Evolutionary conservation across 306 rosid species (phyloP), one percentile per base, ranked within the genome.

Genomic region (Pyrus betulifolia): DNA sequence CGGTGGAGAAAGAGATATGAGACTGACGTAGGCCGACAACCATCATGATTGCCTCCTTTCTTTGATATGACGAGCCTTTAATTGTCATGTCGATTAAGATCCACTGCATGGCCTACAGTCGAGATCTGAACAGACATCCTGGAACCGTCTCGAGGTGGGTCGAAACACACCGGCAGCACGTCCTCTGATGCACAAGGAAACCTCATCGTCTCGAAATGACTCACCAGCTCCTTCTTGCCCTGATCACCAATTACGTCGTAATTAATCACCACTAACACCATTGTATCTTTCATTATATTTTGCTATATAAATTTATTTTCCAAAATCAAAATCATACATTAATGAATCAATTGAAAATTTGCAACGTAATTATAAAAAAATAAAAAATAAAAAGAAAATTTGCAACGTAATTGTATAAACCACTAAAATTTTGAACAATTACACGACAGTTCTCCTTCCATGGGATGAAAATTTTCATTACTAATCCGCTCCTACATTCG

Each of bases 121-220:
- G 62, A 21, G 62, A 3, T 11, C 62, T 9, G 62, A n/a, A 78
- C 83, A 46, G 0, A n/a, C 25, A 49, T 78, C 76, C 67, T 74
- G 45, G 21, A 5, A 8, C 97, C 97, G 72, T 92, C 89, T 1
- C 91, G 77, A 3, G 97, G 83, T 0, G 91, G 96, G 40, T 27
- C 75, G 31, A 88, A 92, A 30, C 60, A 46, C 1, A 92, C 54
- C 0, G 97, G 97, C 22, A 88, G 52, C 23, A 90, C 82, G 10
- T 85, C 86, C 10, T 85, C 88, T 0, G 54, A 67, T 2, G 62
- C 83, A 0, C 80, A 78, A 0, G 90, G 88, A 55, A 92, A 88
- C 6, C 9, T n/a, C 90, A 83, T 81, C 0, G 21, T 68, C n/a
- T 76, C 83, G 0, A 89, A 90, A 63, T 88, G 90, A 0, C 12